Conservation (phyloP, 495 filamentous ascomycete genomes). For the Penicillium robsamsonii region DNA sequence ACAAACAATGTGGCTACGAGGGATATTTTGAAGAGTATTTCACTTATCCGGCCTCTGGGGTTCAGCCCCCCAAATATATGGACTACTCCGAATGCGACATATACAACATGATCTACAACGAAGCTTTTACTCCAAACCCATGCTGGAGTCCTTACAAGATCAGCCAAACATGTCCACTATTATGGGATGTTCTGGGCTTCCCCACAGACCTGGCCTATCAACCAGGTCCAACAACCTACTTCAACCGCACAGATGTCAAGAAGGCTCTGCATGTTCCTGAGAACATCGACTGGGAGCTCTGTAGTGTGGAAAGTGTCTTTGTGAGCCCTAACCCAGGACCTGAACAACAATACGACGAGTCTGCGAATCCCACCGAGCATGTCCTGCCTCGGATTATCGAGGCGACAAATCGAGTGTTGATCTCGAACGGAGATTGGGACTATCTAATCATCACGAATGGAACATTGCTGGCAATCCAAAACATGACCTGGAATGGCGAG, state of each 20-base stretch:
- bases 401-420: neutral
- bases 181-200: constrained; percentile 5
- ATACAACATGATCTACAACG: constrained; percentile 8
- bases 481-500: constrained; percentile 66
- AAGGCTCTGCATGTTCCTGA: constrained; percentile 1
- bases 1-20: constrained; percentile 5
- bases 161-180: constrained; percentile 1
- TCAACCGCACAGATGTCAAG: constrained; percentile 7
- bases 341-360: constrained; percentile 1
- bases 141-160: constrained; percentile 6
- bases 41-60: constrained; percentile 7
- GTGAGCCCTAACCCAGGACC: neutral
- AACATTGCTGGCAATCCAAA: constrained; percentile 62
- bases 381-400: constrained; percentile 1
- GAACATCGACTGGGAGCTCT: constrained; percentile 4
- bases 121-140: neutral
- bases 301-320: constrained; percentile 2
- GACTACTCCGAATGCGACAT: constrained; percentile 6
- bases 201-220: constrained; percentile 4
- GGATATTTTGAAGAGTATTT: constrained; percentile 3
- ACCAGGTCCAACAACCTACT: neutral
- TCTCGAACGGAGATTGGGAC: constrained; percentile 7
- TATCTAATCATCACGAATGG: constrained; percentile 36
- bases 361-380: constrained; percentile 3
- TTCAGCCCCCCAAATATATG: neutral